Evolutionary conservation across 192 early-diverging fungal genomes (phyloP).

Genomic region (Coemansia sp.): DNA sequence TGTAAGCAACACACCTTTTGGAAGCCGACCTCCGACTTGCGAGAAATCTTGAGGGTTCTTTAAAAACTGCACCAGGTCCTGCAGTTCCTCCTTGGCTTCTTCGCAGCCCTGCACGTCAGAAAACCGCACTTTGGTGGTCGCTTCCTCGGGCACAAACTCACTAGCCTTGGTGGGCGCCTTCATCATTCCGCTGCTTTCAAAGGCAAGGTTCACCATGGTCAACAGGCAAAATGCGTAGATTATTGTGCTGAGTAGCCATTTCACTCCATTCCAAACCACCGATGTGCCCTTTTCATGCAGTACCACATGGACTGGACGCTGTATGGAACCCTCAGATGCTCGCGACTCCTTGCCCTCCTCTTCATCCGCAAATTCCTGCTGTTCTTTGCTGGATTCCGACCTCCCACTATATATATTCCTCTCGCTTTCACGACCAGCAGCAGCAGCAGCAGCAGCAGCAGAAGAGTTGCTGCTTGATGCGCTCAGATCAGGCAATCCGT

Average conservation of each 20-base stretch:
- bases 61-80: constrained; percentile 94
- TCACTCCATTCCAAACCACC: constrained; percentile 28
- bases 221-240: constrained; percentile 66
- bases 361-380: not conserved
- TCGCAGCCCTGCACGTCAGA: constrained; percentile 96
- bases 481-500: constrained; percentile 5
- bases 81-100: constrained; percentile 96
- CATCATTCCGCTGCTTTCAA: constrained; percentile 70
- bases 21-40: constrained; percentile 90
- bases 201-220: constrained; percentile 62
- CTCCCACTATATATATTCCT: not conserved
- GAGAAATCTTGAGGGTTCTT: constrained; percentile 90
- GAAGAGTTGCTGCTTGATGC: not conserved
- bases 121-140: constrained; percentile 65
- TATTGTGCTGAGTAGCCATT: constrained; percentile 40
- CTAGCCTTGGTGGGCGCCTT: constrained; percentile 52
- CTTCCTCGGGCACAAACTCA: constrained; percentile 35
- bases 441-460: no score
- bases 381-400: not conserved
- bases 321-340: constrained; percentile 15
- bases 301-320: constrained; percentile 38
- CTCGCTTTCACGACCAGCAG: no score
- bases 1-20: constrained; percentile 86
- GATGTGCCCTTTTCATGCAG: constrained; percentile 32
- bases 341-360: constrained; percentile 16